A percentile compares a stretch with the other conserved stretches of the same genome.
Evolutionary conservation across 257 asterid species (phyloP).

Genomic region (Pogostemon cablin): DNA sequence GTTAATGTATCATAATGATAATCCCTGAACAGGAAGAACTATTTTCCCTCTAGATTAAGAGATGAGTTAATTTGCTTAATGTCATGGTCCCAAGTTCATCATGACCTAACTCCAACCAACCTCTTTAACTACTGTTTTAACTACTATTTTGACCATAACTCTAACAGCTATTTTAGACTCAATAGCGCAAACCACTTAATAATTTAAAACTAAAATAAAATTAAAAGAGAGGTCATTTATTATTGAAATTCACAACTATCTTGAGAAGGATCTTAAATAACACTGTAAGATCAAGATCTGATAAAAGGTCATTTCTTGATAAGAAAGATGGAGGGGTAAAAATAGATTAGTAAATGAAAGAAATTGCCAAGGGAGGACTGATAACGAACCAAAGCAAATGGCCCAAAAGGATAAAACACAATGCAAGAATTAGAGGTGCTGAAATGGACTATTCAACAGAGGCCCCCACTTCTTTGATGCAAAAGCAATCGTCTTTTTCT

Average conservation of each 20-base stretch:
- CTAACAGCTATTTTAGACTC: conserved; percentile 21
- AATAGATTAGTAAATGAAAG: conserved; percentile 29
- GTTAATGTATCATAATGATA: neutral
- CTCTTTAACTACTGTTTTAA: conserved; percentile 25
- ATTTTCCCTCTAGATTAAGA: neutral
- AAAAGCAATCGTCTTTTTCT: conserved; percentile 50
- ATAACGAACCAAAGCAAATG: conserved; percentile 40
- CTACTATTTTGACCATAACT: conserved; percentile 13
- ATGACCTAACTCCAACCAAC: conserved; percentile 27
- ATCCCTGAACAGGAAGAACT: conserved; percentile 15
- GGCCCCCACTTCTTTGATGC: conserved; percentile 60
- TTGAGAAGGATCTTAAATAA: conserved; percentile 11
- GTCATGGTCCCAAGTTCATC: conserved; percentile 17
- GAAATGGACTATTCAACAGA: conserved; percentile 47
- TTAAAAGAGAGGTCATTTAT: neutral
- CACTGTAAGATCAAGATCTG: conserved; percentile 10
- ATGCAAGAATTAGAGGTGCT: conserved; percentile 41
- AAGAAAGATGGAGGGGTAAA: conserved; percentile 3
- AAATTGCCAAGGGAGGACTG: conserved; percentile 39
- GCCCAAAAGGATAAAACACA: conserved; percentile 43
- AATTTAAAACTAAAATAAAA: neutral
- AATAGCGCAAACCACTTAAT: neutral
- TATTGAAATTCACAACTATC: conserved; percentile 14
- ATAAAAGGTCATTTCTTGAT: neutral
- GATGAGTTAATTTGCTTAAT: conserved; percentile 20